phyloP scores from a whole-genome alignment of 768 basidiomycete genomes.

The Pleurotus tuber-regium region DNA sequence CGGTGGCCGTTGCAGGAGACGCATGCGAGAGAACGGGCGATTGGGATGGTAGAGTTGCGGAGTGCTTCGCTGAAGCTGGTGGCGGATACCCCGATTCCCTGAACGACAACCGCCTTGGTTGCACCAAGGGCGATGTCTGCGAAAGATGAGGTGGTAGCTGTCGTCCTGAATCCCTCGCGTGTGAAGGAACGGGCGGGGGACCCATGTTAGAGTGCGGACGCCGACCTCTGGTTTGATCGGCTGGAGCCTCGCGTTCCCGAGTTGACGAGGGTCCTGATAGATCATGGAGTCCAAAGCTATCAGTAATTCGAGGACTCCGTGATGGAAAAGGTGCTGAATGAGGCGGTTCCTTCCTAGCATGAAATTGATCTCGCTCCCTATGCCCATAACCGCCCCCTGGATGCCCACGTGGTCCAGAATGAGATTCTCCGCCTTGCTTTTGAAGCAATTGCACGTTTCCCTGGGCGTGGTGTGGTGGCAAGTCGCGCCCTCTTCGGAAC shows the following conservation, averaged over 20 bases:
- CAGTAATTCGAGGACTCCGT: constrained; percentile 32
- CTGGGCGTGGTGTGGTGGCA: constrained; percentile 35
- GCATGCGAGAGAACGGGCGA: constrained; percentile 4
- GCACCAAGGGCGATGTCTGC: constrained; percentile 26
- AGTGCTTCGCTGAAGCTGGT: constrained; percentile 25
- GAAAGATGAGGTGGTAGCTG: constrained; percentile 61
- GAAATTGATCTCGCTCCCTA: too few relatives aligned
- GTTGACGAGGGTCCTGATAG: constrained; percentile 19
- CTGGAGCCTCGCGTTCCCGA: constrained; percentile 1
- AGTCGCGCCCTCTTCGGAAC: constrained; percentile 42
- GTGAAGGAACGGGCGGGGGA: constrained; percentile 46
- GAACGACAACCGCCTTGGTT: constrained; percentile 37
- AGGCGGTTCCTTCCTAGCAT: constrained; percentile 20
- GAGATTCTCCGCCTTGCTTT: constrained; percentile 40
- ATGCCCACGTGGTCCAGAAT: not conserved
- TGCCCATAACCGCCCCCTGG: constrained; percentile 12
- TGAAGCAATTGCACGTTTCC: constrained; percentile 58
- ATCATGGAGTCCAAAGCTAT: constrained; percentile 20
- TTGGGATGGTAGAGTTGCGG: constrained; percentile 15
- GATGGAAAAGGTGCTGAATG: constrained; percentile 36
- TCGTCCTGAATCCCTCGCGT: constrained; percentile 41
- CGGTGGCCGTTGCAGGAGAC: not conserved
- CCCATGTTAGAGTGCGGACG: constrained; percentile 46
- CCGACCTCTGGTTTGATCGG: not conserved
- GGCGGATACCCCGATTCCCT: constrained; percentile 39